Base-by-base conservation (phyloP, 371 early-diverging fungal genomes). In the Umbelopsis sp. region DNA sequence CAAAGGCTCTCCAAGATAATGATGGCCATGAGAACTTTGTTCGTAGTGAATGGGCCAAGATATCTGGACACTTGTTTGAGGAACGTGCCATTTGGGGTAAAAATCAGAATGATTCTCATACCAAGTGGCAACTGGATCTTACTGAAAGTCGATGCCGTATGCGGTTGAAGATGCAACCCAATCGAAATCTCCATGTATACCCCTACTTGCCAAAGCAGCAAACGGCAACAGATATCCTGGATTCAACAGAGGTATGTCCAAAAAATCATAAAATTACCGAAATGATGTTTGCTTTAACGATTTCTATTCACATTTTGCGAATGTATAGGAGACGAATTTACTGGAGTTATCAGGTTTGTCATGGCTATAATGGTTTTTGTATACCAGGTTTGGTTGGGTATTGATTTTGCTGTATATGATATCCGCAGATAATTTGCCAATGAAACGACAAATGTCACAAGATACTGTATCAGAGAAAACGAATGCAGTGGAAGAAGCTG, bases 41-140 rank as follows among this genome's bases (percentile, higher is more conserved):
- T 20, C 78, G 81, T 32, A 84, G 84, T 52, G 90, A 93, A 67
- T 93, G 93, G 93, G 75, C 80, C 29, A 83, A 83, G 25, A 70
- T 89, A 8, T 77, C 86, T 9, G 75, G 70, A 0, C 85, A 84
- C 65, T 80, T 83, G 16, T 73, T 81, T 22, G 72, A 89, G 7
- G 91, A 91, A 65, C 83, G 89, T 14, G 87, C 90, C 1, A 71
- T 93, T 24, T 91, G 91, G 91, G 90, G 88, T 0, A 74, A 74
- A 51, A 72, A 76, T 44, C 64, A 69, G 8, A 65, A 65, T 1
- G 74, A 81, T 3, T 44, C 24, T 14, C 67, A 72, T 41, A 63
- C 77, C 0, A 85, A 84, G 65, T 92, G 92, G 93, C 81, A 89
- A 66, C 73, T 93, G 11, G 93, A 93, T 73, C 88, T 90, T 64